Conservation (phyloP, 2,329 filamentous ascomycete species). For the Neofusicoccum cordaticola region DNA sequence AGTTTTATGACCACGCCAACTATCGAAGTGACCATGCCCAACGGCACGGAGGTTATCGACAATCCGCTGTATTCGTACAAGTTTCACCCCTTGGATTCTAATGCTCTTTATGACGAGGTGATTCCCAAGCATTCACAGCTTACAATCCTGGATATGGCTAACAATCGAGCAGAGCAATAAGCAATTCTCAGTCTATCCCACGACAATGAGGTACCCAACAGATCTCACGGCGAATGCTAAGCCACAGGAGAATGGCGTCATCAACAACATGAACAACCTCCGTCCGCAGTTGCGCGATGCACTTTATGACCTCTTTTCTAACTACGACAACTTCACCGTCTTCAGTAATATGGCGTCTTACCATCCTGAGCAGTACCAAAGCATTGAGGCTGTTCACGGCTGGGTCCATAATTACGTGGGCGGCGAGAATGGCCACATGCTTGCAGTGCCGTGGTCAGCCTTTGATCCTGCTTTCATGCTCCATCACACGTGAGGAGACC, state of each 20-base stretch:
- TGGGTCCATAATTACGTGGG: slow-evolving; percentile 54
- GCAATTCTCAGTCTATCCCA: slow-evolving; percentile 4
- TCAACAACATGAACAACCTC: slow-evolving; percentile 20
- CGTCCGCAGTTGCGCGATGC: slow-evolving; percentile 21
- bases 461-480: slow-evolving; percentile 80
- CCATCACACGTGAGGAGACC: slow-evolving; percentile 56
- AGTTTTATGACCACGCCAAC: slow-evolving; percentile 39
- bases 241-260: slow-evolving; percentile 52
- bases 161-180: neutral
- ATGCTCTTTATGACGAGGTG: slow-evolving; percentile 59
- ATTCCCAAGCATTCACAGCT: slow-evolving; percentile 25
- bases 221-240: slow-evolving; percentile 40
- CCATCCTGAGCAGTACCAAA: slow-evolving; percentile 53
- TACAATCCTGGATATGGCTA: neutral
- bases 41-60: slow-evolving; percentile 36
- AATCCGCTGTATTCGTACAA: slow-evolving; percentile 49
- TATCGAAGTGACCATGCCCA: slow-evolving; percentile 44
- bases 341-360: slow-evolving; percentile 64
- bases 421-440: slow-evolving; percentile 49
- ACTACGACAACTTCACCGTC: slow-evolving; percentile 64
- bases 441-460: slow-evolving; percentile 68
- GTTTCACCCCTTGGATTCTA: slow-evolving; percentile 54
- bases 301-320: slow-evolving; percentile 57
- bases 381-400: slow-evolving; percentile 51
- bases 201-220: slow-evolving; percentile 58